These are phyloP conservation scores for Macrophomina tecta DNA, from an alignment of 2,329 filamentous ascomycete species.

Conservation along the genomic window DNA sequence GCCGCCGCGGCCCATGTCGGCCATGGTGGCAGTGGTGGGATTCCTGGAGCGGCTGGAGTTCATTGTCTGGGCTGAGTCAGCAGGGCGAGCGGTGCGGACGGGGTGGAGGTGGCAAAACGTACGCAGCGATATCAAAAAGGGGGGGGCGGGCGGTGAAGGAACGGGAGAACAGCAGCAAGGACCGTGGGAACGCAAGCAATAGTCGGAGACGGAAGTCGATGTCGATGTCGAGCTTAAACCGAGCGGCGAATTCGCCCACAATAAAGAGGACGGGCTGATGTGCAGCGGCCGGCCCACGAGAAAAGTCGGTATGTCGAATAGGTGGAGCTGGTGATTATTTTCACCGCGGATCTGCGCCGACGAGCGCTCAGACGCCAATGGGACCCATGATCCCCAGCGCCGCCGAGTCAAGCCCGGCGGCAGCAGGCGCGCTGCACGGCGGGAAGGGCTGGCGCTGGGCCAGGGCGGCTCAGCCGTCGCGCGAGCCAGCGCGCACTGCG, in stretches of 20 bases:
- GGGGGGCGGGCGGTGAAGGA: neutral
- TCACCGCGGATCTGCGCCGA: conserved; percentile 26
- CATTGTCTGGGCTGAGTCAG: conserved; percentile 2
- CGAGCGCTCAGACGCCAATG: conserved; percentile 2
- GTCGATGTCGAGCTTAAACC: neutral
- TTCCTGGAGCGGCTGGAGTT: conserved; percentile 14
- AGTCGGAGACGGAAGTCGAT: conserved; percentile 2
- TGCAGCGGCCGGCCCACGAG: conserved; percentile 18
- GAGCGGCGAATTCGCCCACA: conserved; percentile 4
- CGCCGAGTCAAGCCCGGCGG: conserved; percentile 19
- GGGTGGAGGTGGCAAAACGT: neutral
- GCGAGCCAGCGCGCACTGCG: conserved; percentile 1
- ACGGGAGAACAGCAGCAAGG: conserved; percentile 13
- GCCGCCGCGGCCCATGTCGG: conserved; percentile 56
- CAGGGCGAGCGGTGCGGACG: neutral
- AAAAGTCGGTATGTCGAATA: conserved; percentile 22
- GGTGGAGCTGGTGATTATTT: conserved; percentile 24
- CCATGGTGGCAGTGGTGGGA: conserved; percentile 6
- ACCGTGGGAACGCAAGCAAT: conserved; percentile 10
- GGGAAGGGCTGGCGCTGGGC: neutral
- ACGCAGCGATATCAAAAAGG: neutral
- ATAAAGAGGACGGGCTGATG: conserved; percentile 21
- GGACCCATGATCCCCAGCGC: conserved; percentile 15
- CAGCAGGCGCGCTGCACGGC: conserved; percentile 4
- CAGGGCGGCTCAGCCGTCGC: neutral